Base-by-base conservation (phyloP, 495 filamentous ascomycete species). In the Annulohypoxylon bovei region DNA sequence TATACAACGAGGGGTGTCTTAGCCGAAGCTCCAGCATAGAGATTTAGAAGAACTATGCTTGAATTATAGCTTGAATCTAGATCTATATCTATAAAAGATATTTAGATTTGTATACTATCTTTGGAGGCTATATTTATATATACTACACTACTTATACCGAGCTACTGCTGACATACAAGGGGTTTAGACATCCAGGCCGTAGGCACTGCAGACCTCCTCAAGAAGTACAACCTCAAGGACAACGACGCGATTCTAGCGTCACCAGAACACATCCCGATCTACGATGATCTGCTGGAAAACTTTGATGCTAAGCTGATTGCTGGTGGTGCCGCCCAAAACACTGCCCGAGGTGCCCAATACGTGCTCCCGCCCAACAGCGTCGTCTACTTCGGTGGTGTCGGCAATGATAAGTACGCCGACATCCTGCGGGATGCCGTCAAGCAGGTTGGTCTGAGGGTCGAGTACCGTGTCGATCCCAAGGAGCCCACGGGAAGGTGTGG, bases 241-340 rank as follows among this genome's bases (percentile, higher is more conserved):
- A 97, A 99, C 84, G 95, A 98, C 81, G 95, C 96, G 63, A 98
- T 99, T 80, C 91, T 99, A 58, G 95, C 95, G 30, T 93, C 96
- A 80, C 87, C 91, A 58, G 90, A 97, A 84, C 95, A 98, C 83
- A 85, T 90, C 78, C 86, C 85, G 59, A 81, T 99, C 79, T 98
- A 95, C 80, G 93, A 97, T 74, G 96, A 99, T 71, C 88, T 98
- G 67, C 85, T 97, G 65, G 87, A 90, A 71, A 90, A 92, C 85
- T 90, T 87, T 77, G 88, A 94, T 72, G 94, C 94, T 68, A 97
- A 96, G 83, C 86, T 97, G 77, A 93, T 99, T 79, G 93, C 95
- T 60, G 95, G 95, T 75, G 95, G 95, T 77, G 96, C 96, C 64
- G 95, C 96, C 25, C 95, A 99, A 82, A 99, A 99, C 88, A 95